Evolutionary conservation across 495 filamentous ascomycete species (phyloP).

Genomic region (Peziza echinospora): DNA sequence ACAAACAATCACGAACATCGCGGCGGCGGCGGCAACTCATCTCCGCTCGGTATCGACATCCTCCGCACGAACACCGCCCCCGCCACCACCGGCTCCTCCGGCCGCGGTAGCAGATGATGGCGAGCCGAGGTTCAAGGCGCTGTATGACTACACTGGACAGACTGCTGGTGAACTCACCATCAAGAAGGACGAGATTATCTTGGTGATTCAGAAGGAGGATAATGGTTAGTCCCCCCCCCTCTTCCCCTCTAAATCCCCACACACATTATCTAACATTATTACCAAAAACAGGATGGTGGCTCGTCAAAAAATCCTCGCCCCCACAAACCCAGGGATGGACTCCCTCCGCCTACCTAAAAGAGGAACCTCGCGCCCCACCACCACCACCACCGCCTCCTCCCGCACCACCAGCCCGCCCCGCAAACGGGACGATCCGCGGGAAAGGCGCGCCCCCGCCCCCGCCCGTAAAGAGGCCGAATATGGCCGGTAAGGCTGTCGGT

Average conservation of each 20-base stretch:
- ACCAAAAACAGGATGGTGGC: constrained; percentile 59
- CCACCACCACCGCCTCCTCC: constrained; percentile 36
- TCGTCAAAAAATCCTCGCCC: constrained; percentile 45
- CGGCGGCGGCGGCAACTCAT: not conserved
- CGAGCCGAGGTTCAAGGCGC: constrained; percentile 58
- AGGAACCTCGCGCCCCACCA: constrained; percentile 41
- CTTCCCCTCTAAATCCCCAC: not conserved
- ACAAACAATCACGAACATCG: constrained; percentile 17
- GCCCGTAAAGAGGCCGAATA: constrained; percentile 64
- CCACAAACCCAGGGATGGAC: constrained; percentile 63
- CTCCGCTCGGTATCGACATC: not conserved
- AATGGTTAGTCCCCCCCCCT: constrained; percentile 44
- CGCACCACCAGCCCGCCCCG: constrained; percentile 28
- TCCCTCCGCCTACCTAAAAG: constrained; percentile 78
- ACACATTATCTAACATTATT: constrained; percentile 14
- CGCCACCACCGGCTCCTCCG: constrained; percentile 50
- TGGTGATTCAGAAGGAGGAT: constrained; percentile 67
- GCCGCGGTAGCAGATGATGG: constrained; percentile 42
- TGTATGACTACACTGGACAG: constrained; percentile 74
- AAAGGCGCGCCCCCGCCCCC: constrained; percentile 66
- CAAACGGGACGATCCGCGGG: constrained; percentile 28
- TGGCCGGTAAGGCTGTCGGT: constrained; percentile 36
- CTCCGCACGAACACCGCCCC: constrained; percentile 23
- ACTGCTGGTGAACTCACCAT: constrained; percentile 55
- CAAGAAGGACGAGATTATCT: constrained; percentile 51